phyloP scores from a whole-genome alignment of 352 stramenopile genomes.

The Phytophthora tentaculata region DNA sequence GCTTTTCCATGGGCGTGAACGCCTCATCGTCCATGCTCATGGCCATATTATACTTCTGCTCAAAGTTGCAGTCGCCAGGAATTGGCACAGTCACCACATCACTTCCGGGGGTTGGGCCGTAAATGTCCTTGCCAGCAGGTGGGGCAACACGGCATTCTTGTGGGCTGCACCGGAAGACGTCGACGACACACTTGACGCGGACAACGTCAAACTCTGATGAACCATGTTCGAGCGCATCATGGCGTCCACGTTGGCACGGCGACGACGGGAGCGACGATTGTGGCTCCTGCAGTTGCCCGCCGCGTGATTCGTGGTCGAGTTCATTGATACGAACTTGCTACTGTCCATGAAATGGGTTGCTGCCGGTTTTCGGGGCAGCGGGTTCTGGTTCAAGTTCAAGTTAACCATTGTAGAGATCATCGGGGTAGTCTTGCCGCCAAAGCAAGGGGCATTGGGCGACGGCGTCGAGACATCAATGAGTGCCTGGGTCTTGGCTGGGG shows the following conservation, averaged over 20 bases:
- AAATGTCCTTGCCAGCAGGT: slow-evolving; percentile 27
- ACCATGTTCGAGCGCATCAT: slow-evolving; percentile 78
- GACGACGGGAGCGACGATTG: slow-evolving; percentile 37
- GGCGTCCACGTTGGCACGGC: slow-evolving; percentile 68
- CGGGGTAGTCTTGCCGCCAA: slow-evolving; percentile 23
- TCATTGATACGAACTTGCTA: slow-evolving; percentile 51
- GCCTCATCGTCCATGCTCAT: slow-evolving; percentile 59
- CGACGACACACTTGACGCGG: slow-evolving; percentile 38
- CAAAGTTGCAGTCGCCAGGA: slow-evolving; percentile 63
- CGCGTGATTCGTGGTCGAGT: slow-evolving; percentile 35
- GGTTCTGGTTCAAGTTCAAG: slow-evolving; percentile 38
- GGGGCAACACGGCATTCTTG: slow-evolving; percentile 28
- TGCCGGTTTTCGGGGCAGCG: slow-evolving; percentile 38
- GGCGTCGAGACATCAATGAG: slow-evolving; percentile 74
- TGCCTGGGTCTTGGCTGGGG: slow-evolving; percentile 57
- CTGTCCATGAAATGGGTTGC: slow-evolving; percentile 67
- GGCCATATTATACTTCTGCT: slow-evolving; percentile 64
- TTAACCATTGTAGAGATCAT: slow-evolving; percentile 34
- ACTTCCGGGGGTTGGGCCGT: slow-evolving; percentile 50
- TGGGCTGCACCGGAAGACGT: slow-evolving; percentile 25
- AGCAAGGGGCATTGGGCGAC: slow-evolving; percentile 36
- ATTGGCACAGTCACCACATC: slow-evolving; percentile 66
- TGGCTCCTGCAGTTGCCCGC: slow-evolving; percentile 31
- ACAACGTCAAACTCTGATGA: slow-evolving; percentile 51
- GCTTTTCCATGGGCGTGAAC: slow-evolving; percentile 54